Conservation (phyloP, 2,329 filamentous ascomycete genomes). For the Cercospora brassicicola region DNA sequence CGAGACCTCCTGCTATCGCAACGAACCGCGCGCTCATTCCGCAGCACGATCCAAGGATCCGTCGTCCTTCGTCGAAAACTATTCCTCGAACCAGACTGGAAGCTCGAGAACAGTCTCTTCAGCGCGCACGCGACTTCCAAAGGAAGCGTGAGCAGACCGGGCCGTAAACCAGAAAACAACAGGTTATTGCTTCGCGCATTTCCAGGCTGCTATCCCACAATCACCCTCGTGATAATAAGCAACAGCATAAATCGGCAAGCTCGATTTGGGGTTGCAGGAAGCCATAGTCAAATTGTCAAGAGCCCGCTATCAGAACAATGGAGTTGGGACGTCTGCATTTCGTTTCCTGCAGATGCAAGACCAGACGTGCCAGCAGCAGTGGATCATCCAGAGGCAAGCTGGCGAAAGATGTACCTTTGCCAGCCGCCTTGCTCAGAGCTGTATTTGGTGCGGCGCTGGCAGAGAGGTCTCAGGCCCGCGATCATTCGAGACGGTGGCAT, state of each 20-base stretch:
- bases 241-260: slow-evolving; percentile 19
- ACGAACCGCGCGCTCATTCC: slow-evolving; percentile 35
- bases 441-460: slow-evolving; percentile 37
- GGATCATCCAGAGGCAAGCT: slow-evolving; percentile 35
- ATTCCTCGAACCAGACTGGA: slow-evolving; percentile 40
- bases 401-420: slow-evolving; percentile 40
- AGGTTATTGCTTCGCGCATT: slow-evolving; percentile 38
- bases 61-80: slow-evolving; percentile 36
- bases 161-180: slow-evolving; percentile 40
- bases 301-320: slow-evolving; percentile 31
- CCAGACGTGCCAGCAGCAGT: slow-evolving; percentile 27
- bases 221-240: slow-evolving; percentile 36
- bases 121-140: slow-evolving; percentile 21
- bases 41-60: slow-evolving; percentile 32
- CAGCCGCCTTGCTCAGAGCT: slow-evolving; percentile 39
- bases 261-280: neutral
- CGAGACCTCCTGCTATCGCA: slow-evolving; percentile 40
- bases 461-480: slow-evolving; percentile 31
- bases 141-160: slow-evolving; percentile 23
- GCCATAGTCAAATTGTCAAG: neutral
- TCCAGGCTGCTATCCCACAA: slow-evolving; percentile 38
- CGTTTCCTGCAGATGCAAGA: slow-evolving; percentile 32
- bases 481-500: slow-evolving; percentile 34
- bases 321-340: slow-evolving; percentile 39
- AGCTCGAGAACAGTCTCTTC: slow-evolving; percentile 31